Evolutionary conservation across 192 early-diverging fungal species (phyloP).

Genomic region (Coemansia aciculifera): DNA sequence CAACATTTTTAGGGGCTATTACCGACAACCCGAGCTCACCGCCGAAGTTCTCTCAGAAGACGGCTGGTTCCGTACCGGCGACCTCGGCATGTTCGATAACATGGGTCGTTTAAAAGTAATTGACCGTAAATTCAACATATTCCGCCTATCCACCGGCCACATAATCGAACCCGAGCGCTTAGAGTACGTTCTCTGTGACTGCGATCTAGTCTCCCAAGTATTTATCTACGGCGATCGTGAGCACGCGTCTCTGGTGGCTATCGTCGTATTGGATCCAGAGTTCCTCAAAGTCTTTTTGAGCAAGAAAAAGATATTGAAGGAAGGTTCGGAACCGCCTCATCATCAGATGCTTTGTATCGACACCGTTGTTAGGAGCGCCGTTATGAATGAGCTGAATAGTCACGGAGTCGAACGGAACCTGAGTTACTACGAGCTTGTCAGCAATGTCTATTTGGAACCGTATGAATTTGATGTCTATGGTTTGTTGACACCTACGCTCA

Average conservation of each 20-base stretch:
- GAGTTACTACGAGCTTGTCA: conserved; percentile 68
- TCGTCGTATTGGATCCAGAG: conserved; percentile 75
- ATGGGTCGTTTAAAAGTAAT: conserved; percentile 85
- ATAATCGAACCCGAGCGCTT: conserved; percentile 93
- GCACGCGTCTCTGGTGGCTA: conserved; percentile 68
- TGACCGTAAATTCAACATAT: conserved; percentile 94
- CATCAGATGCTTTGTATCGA: conserved; percentile 66
- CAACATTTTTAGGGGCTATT: conserved; percentile 81
- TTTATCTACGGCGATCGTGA: conserved; percentile 82
- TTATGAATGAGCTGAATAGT: conserved; percentile 60
- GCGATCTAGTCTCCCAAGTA: conserved; percentile 66
- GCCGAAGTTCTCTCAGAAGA: conserved; percentile 75
- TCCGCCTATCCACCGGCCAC: conserved; percentile 88
- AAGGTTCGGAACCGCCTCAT: conserved; percentile 47
- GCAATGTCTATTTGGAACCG: conserved; percentile 66
- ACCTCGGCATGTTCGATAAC: conserved; percentile 86
- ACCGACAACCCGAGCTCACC: conserved; percentile 78
- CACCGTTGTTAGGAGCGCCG: conserved; percentile 57
- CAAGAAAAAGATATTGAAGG: conserved; percentile 54
- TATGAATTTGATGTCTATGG: conserved; percentile 76
- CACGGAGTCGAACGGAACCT: conserved; percentile 64
- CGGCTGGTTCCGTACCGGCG: conserved; percentile 91
- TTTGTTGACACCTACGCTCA: conserved; percentile 78
- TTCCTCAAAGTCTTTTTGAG: conserved; percentile 54
- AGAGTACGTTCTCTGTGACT: conserved; percentile 86